Evolutionary conservation across 73 alveolate genomes (phyloP), one percentile per base, ranked within the genome.

Genomic region (Paramecium primaurelia): DNA sequence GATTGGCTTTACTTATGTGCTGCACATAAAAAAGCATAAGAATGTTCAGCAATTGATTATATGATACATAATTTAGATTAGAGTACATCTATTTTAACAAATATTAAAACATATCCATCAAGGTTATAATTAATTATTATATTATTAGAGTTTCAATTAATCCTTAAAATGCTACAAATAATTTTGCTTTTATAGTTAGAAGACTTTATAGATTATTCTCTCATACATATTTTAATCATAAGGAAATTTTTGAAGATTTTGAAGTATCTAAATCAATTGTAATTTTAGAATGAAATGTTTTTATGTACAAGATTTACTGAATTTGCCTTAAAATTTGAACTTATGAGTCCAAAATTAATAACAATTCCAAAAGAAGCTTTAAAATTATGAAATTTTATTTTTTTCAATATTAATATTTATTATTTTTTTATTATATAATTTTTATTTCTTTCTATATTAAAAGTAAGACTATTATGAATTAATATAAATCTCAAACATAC

Each of bases 1-100:
- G 99, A 98, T 68, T 98, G 99, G 99, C 95, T 98, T 7, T 98
- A 97, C 93, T 92, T 97, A 30, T 98, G 99, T 89, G 99, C 99
- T 14, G 98, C 99, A 36, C 99, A 98, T 90, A 97, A 97, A 88
- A 96, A 94, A 45, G 99, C 99, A 44, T 97, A 97, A 93, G 99
- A 96, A 91, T 98, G 99, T 86, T 96, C 99, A 73, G 99, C 99
- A 1, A 98, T 98, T 20, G 99, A 98, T 94, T 98, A 98, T 93
- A 98, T 98, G 99, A 97, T 98, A 40, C 99, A 98, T 86, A 96
- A 97, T 64, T 95, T 98, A 22, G 99, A 98, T 90, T 95, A 97
- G 85, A 95, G 98, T 92, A 97, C 99, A 30, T 92, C 98, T n/a
- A 94, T 97, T 59, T 93, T 98, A 47, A 97, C 97, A 90, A 97